Evolutionary conservation across 371 early-diverging fungal genomes (phyloP).

Genomic region (Coemansia sp.): DNA sequence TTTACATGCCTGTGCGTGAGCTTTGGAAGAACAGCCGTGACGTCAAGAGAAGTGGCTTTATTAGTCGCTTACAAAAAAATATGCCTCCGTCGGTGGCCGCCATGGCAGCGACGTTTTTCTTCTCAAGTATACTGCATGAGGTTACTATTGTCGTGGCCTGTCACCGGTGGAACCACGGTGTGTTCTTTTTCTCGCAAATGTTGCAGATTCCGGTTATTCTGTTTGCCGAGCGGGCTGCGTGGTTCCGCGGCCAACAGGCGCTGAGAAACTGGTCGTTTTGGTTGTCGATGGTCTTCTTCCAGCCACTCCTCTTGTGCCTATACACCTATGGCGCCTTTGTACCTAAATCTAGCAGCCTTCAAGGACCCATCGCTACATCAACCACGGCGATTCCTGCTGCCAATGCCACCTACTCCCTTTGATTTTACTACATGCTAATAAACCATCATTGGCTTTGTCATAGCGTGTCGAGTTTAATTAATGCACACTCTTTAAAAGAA

Average conservation of each 20-base stretch:
- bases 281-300: conserved; percentile 79
- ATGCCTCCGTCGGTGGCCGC: conserved; percentile 34
- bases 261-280: conserved; percentile 85
- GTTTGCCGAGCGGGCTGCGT: conserved; percentile 61
- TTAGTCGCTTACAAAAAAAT: conserved; percentile 40
- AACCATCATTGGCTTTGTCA: no score
- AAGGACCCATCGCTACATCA: background rate
- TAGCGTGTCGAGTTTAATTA: background rate
- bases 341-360: conserved; percentile 34
- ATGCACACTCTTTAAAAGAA: background rate
- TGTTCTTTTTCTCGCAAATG: conserved; percentile 61
- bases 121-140: conserved; percentile 49
- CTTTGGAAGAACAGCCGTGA: conserved; percentile 52
- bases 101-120: conserved; percentile 47
- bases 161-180: conserved; percentile 39
- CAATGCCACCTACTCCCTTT: conserved; percentile 1
- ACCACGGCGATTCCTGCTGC: background rate
- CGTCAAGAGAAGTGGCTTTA: conserved; percentile 46
- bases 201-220: conserved; percentile 87
- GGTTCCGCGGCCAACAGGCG: conserved; percentile 62
- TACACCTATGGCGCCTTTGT: conserved; percentile 57
- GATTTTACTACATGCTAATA: background rate
- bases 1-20: conserved; percentile 82
- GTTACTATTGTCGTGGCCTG: conserved; percentile 41
- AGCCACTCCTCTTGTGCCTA: conserved; percentile 75